Evolutionary conservation across 2,329 filamentous ascomycete species (phyloP), one percentile per base, ranked within the genome.

Genomic region (Sordariomycetes sp.): DNA sequence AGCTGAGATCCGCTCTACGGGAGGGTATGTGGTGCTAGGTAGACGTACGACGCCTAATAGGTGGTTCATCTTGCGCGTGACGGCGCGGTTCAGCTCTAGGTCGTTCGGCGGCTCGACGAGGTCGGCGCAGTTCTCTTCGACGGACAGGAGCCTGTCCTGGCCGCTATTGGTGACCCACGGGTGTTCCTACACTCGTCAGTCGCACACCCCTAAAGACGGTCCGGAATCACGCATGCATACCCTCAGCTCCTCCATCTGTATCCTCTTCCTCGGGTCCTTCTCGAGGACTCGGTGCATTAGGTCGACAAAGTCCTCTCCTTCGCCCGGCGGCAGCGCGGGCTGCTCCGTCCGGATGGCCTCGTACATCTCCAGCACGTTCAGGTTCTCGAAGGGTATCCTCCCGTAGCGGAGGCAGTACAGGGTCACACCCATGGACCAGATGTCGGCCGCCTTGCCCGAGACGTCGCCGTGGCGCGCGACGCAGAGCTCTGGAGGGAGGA

Each of bases 361-460:
- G 68, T 95, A 97, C 61, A 97, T 82, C 55, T 96, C 92, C 59
- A 97, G 76, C 60, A 97, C 85, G 20, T 84, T 85, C 6, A 82
- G 76, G 59, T 87, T 82, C 66, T 92, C 87, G 67, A 97, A 99
- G 0, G 94, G 94, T 61, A 99, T 87, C 55, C 77, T 79, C 35
- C 94, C 94, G 66, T 96, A 97, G 61, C 88, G 86, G 46, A 99
- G 79, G 69, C 94, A 99, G 69, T 93, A 97, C 2, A 99, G 76
- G 1, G 92, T 96, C 10, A 97, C 87, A 7, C 94, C 94, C 93
- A 97, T 97, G 3, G 93, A 96, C 94, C 94, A 99, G 58, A 99
- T 91, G 71, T 99, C 94, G 3, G 90, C 90, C 3, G 93, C 91
- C 65, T 84, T 88, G 12, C 94, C 94, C 2, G 89, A 93, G 1